Conservation (phyloP, 148 eudicot species). For the Chenopodium album region DNA sequence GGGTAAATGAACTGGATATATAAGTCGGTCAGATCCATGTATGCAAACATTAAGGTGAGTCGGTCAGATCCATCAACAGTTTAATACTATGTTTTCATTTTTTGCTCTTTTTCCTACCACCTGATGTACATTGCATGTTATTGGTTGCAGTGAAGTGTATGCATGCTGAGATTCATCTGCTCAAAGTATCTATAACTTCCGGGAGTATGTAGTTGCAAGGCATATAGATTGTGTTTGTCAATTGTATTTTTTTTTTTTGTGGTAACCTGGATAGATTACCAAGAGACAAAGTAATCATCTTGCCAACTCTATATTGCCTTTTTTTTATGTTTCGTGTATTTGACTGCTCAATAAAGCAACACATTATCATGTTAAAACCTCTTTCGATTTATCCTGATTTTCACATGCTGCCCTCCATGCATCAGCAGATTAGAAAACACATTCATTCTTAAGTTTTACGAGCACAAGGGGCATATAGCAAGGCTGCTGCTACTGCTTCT, state of each 20-base stretch:
- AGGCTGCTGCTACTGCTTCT: too few species aligned
- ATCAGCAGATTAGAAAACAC: background rate
- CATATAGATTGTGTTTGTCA: background rate
- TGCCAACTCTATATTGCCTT: background rate
- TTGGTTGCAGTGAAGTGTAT: conserved; percentile 3
- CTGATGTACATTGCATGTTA: background rate
- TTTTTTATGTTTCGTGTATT: background rate
- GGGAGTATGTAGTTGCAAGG: conserved; percentile 7
- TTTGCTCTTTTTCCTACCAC: background rate
- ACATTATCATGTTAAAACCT: background rate
- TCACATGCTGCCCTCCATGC: background rate
- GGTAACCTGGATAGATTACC: background rate
- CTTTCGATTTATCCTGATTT: background rate
- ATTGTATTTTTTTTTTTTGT: background rate
- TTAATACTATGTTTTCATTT: background rate
- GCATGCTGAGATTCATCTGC: background rate
- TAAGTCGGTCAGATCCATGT: too few species aligned
- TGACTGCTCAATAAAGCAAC: background rate
- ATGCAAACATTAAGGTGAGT: background rate
- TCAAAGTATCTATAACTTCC: background rate
- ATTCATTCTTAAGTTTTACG: too few species aligned
- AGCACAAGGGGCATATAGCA: too few species aligned
- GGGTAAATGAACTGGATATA: background rate
- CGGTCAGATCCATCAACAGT: background rate
- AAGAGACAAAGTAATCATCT: background rate